A percentile compares a stretch with the other conserved stretches of the same genome.
These are phyloP conservation scores for Thalassiosira livingstoniorum DNA, from an alignment of 352 stramenopile species.

Conservation along the genomic window DNA sequence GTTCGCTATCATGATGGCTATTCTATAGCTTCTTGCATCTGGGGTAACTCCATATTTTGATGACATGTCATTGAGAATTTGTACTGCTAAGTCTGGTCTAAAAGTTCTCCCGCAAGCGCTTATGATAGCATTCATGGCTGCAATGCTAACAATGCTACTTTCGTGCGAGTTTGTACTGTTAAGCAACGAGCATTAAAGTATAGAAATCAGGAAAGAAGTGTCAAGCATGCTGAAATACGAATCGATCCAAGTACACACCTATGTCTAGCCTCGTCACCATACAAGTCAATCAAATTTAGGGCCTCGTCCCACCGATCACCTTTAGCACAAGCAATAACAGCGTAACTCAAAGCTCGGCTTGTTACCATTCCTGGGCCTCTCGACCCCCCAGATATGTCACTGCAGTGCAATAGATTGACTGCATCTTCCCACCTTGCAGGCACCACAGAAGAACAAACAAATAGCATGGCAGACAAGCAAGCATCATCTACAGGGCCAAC, in stretches of 20 bases:
- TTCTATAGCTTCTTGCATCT: constrained; percentile 65
- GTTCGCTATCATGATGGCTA: constrained; percentile 79
- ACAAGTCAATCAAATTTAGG: constrained; percentile 71
- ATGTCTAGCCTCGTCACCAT: constrained; percentile 37
- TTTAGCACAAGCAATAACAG: constrained; percentile 72
- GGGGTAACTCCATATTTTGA: constrained; percentile 56
- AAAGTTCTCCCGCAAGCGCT: constrained; percentile 61
- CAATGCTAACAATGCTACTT: constrained; percentile 33
- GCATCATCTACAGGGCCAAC: constrained; percentile 55
- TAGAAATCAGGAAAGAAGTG: constrained; percentile 5
- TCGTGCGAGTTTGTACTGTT: not conserved
- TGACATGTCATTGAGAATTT: constrained; percentile 73
- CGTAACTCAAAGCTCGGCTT: constrained; percentile 63
- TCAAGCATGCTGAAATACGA: not conserved
- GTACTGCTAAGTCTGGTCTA: constrained; percentile 68
- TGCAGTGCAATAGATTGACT: constrained; percentile 66
- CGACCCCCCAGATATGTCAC: constrained; percentile 59
- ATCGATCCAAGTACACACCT: no score
- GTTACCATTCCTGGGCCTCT: constrained; percentile 61
- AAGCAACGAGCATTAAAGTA: not conserved
- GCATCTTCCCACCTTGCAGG: constrained; percentile 66
- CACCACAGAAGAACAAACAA: constrained; percentile 42
- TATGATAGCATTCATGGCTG: constrained; percentile 75
- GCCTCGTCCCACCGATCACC: constrained; percentile 68
- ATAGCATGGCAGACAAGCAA: constrained; percentile 72